Evolutionary conservation across 768 basidiomycete genomes (phyloP).

Genomic region (Plicaturopsis crispa): DNA sequence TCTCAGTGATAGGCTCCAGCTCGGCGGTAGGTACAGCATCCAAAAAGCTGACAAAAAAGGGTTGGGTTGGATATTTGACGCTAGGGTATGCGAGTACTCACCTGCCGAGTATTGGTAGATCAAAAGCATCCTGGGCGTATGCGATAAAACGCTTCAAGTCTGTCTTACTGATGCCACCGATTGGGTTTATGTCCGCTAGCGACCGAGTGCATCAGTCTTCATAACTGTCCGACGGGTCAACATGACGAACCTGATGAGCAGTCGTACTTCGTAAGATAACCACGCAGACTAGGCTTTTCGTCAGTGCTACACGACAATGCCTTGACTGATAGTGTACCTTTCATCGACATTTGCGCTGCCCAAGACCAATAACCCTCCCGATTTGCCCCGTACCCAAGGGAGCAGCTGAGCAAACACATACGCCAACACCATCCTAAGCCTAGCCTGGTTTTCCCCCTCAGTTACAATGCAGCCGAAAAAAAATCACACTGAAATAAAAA

Average conservation of each 20-base stretch:
- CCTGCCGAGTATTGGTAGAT: constrained; percentile 79
- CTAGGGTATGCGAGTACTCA: constrained; percentile 22
- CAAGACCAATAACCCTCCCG: constrained; percentile 87
- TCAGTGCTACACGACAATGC: background rate
- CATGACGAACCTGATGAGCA: constrained; percentile 68
- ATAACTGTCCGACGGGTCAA: background rate
- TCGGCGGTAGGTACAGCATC: constrained; percentile 93
- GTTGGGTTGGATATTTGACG: constrained; percentile 1
- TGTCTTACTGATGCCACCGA: constrained; percentile 96
- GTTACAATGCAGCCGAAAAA: background rate
- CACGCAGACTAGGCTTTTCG: constrained; percentile 76
- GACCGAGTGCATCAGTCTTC: background rate
- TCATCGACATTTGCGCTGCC: constrained; percentile 99
- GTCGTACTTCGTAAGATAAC: constrained; percentile 97
- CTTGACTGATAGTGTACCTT: constrained; percentile 42
- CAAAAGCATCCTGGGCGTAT: constrained; percentile 70
- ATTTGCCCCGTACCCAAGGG: constrained; percentile 82
- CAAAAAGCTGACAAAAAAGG: constrained; percentile 57
- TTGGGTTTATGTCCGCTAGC: constrained; percentile 94
- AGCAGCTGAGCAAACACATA: constrained; percentile 94
- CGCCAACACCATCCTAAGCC: constrained; percentile 88
- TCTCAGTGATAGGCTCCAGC: constrained; percentile 89
- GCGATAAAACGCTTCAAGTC: constrained; percentile 95
- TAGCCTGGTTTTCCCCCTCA: constrained; percentile 43
- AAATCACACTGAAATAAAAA: background rate